A percentile compares a stretch with the other conserved stretches of the same genome.
phyloP scores from a whole-genome alignment of 176 grass and related monocot species.

The Luzula sylvatica region DNA sequence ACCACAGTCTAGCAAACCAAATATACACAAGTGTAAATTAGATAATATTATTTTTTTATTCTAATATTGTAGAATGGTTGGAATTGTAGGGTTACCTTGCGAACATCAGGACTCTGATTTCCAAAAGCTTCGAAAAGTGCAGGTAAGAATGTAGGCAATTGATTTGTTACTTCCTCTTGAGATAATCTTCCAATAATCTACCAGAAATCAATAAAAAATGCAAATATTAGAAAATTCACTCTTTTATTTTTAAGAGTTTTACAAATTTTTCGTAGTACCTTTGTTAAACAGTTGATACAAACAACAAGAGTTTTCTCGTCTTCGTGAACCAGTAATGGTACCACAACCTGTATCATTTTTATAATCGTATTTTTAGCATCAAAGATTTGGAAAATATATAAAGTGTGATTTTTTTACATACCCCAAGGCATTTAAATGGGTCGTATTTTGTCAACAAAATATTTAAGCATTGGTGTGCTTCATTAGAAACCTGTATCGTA shows the following conservation, averaged over 20 bases:
- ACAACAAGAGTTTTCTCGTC: slow-evolving; percentile 97
- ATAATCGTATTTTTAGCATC: slow-evolving; percentile 15
- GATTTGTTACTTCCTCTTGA: slow-evolving; percentile 74
- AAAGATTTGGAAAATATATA: slow-evolving; percentile 19
- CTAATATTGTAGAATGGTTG: too few species aligned
- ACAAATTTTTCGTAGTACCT: slow-evolving; percentile 37
- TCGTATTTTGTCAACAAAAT: slow-evolving; percentile 66
- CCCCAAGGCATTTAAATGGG: slow-evolving; percentile 81
- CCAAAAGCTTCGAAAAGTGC: slow-evolving; percentile 89
- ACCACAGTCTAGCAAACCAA: slow-evolving; percentile 55
- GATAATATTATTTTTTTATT: neutral
- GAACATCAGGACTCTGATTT: slow-evolving; percentile 93
- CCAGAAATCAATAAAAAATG: slow-evolving; percentile 1
- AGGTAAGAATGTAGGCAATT: slow-evolving; percentile 84
- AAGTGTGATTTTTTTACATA: too few species aligned
- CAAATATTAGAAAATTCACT: neutral
- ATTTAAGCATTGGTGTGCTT: slow-evolving; percentile 77
- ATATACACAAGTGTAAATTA: neutral
- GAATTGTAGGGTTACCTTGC: too few species aligned
- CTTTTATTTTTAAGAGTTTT: neutral
- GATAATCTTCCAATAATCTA: slow-evolving; percentile 79
- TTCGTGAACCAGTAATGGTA: slow-evolving; percentile 81
- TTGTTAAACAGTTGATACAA: slow-evolving; percentile 97
- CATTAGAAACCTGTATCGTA: slow-evolving; percentile 72
- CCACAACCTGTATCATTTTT: slow-evolving; percentile 55